Evolutionary conservation across 352 stramenopile species (phyloP).

Genomic region (Pythium scleroteichum): DNA sequence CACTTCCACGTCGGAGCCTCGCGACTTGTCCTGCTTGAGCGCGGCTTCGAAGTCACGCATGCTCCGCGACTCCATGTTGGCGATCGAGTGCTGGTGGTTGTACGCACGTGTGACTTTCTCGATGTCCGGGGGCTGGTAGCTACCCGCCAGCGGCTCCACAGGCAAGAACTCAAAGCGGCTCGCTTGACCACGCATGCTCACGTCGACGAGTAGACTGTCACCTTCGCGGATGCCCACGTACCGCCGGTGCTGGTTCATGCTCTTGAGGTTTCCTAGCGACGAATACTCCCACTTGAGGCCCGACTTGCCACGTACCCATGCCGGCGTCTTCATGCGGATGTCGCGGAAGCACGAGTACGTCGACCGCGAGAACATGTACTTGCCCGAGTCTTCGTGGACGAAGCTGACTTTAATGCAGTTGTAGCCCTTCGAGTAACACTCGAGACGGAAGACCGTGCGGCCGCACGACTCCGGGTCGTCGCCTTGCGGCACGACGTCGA

Average conservation of each 20-base stretch:
- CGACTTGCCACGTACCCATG: constrained; percentile 54
- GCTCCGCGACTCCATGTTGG: constrained; percentile 72
- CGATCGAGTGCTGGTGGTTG: constrained; percentile 68
- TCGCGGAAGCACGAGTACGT: constrained; percentile 87
- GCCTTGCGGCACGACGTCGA: constrained; percentile 53
- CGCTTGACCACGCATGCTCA: constrained; percentile 86
- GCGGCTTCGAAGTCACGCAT: constrained; percentile 72
- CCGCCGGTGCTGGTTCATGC: constrained; percentile 88
- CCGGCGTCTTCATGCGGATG: constrained; percentile 75
- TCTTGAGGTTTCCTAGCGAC: constrained; percentile 77
- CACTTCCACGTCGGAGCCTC: not conserved
- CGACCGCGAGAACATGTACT: constrained; percentile 84
- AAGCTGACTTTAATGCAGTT: constrained; percentile 89
- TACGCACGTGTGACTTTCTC: constrained; percentile 69
- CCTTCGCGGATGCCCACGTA: constrained; percentile 75
- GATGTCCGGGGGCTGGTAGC: constrained; percentile 67
- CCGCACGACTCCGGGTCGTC: constrained; percentile 47
- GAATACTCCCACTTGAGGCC: constrained; percentile 84
- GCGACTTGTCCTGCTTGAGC: constrained; percentile 8
- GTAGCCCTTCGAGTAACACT: constrained; percentile 80
- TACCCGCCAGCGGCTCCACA: constrained; percentile 36
- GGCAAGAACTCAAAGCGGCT: constrained; percentile 77
- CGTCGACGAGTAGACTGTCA: constrained; percentile 73
- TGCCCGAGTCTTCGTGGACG: constrained; percentile 59
- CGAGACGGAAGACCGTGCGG: constrained; percentile 68